A percentile compares a stretch with the other conserved stretches of the same genome.
These are phyloP conservation scores for Pseudonitzschia delicatissima DNA, from an alignment of 108 stramenopile genomes.

Conservation along the genomic window DNA sequence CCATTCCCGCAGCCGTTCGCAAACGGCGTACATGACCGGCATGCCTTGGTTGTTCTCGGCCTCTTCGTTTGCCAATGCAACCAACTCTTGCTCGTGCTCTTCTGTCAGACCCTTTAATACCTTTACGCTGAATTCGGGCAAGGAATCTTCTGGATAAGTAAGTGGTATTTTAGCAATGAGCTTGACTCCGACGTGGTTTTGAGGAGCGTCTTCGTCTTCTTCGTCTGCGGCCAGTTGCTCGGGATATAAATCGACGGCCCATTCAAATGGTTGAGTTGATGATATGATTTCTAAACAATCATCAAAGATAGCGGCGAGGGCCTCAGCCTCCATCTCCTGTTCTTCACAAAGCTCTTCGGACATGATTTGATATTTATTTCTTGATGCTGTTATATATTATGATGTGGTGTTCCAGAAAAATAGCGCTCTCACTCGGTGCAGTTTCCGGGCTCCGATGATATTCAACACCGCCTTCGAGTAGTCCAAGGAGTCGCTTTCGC, in stretches of 20 bases:
- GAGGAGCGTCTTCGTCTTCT: conserved; percentile 40
- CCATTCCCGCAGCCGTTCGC: conserved; percentile 80
- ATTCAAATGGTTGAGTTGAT: conserved; percentile 58
- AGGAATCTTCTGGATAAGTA: conserved; percentile 55
- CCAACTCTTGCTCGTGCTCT: conserved; percentile 56
- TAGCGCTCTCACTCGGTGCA: too few species aligned
- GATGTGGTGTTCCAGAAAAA: neutral
- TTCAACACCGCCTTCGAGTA: too few species aligned
- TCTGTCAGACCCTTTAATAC: conserved; percentile 66
- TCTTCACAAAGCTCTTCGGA: conserved; percentile 65
- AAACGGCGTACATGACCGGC: conserved; percentile 79
- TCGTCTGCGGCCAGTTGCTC: conserved; percentile 45
- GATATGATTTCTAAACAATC: conserved; percentile 45
- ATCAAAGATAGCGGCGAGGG: conserved; percentile 80
- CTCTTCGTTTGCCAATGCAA: conserved; percentile 63
- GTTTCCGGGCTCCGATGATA: too few species aligned
- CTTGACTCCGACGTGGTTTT: conserved; percentile 79
- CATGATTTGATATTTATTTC: neutral
- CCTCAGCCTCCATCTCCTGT: conserved; percentile 90
- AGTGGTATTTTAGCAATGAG: conserved; percentile 58
- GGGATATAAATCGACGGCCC: conserved; percentile 71
- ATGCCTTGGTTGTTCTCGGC: conserved; percentile 70
- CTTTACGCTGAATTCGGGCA: conserved; percentile 66
- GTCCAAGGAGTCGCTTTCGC: too few species aligned
- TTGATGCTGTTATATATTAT: neutral